Evolutionary conservation across 2,329 filamentous ascomycete species (phyloP), one percentile per base, ranked within the genome.

Genomic region (Colletotrichum sojae): DNA sequence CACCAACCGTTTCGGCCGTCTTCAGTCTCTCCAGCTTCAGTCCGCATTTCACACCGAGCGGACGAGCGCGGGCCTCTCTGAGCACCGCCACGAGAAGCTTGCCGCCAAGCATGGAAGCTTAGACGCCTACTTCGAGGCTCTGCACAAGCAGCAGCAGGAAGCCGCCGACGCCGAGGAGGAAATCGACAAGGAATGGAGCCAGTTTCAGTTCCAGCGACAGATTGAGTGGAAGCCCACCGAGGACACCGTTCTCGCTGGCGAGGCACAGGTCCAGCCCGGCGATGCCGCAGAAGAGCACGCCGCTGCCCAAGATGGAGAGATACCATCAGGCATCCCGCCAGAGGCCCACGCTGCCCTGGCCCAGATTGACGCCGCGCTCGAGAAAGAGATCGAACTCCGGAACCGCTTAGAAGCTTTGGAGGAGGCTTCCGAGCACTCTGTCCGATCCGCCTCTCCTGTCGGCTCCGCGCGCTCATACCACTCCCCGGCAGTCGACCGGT

Each of bases 121-220:
- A 86, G 94, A 95, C 71, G 94, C 94, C 75, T 98, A 97, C 82
- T 97, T 94, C 76, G 94, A 96, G 79, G 93, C 94, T 63, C 92
- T 96, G 84, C 94, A 95, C 80, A 92, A 92, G 79, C 89, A 91
- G 72, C 90, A 92, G 79, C 89, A 91, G 72, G 90, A 92, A 75
- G 83, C 63, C 49, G 69, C 76, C 4, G 75, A 75, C 49, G 69
- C 76, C 4, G 75, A 75, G n/a, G 83, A 86, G 20, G 88, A 88
- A 45, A 83, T 90, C 55, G 92, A 94, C 58, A 90, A 92, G 73
- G 95, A 98, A 78, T 97, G 94, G 94, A 91, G 91, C 51, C 94
- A 97, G 79, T 97, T 94, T 76, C 93, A 97, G 79, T 95, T 97
- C 78, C 92, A 92, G 64, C 92, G 94, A 80, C 89, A 91, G 72